Base-by-base conservation (phyloP, 441 rosid species). In the Pelargonium cotyledonis region DNA sequence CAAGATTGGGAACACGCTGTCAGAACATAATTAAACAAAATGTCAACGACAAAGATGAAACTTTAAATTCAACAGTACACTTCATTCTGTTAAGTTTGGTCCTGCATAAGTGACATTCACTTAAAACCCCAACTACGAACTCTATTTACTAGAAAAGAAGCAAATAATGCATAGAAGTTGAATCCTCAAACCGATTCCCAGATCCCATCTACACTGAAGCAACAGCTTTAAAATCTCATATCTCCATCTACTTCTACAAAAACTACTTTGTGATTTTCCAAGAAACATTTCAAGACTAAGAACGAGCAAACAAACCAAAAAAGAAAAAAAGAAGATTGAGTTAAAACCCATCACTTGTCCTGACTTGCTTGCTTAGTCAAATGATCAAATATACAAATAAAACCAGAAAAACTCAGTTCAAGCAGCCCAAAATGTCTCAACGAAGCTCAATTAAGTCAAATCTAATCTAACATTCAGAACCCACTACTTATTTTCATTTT, bases 1-100 rank as follows among this genome's bases (percentile, higher is more conserved):
- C 89, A 64, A 90, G 90, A 85, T 92, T 92, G 49, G 92, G 97
- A 46, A 90, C 90, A 66, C 86, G 83, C 97, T 92, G 87, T 63
- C 40, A 72, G 64, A 68, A 73, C 38, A 31, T 31, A 31, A 31
- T 6, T 6, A 23, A 23, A 51, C 19, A 51, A 51, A 51, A 51
- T 51, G 18, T 51, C 18, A 51, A 51, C 5, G 6, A 51, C 57
- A 51, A 8, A 51, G 19, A 51, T 44, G 49, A 44, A 44, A 44
- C 2, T 7, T 44, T 44, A 44, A 44, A 8, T 44, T 44, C 49
- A 44, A 44, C 2, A 23, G 26, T 8, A 8, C 49, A 44, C 19
- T 51, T 51, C 11, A 51, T 1, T 49, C 16, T 5, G 18, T 49
- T 49, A 16, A 49, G 57, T 49, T 14, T 49, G 57, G 57, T 49